These are phyloP conservation scores for Ganoderma meredithae DNA, from an alignment of 1,284 basidiomycete species.

Conservation along the genomic window DNA sequence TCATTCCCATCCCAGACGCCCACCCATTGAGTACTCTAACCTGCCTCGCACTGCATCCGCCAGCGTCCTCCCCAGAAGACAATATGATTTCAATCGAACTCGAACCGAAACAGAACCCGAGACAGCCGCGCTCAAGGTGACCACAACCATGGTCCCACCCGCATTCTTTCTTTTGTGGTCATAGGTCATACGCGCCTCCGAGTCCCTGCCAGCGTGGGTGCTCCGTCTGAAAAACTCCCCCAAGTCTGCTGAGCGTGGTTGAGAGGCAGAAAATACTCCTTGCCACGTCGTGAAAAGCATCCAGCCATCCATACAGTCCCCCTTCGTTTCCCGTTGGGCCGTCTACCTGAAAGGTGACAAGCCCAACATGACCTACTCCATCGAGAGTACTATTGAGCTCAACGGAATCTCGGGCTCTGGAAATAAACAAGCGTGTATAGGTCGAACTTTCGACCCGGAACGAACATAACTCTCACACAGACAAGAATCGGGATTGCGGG, in stretches of 20 bases:
- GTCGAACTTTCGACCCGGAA: too few species aligned
- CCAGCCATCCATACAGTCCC: too few species aligned
- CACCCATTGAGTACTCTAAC: background rate
- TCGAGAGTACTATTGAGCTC: slow-evolving; percentile 51
- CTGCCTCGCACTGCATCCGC: background rate
- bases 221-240: background rate
- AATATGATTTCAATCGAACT: background rate
- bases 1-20: background rate
- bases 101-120: slow-evolving; percentile 55
- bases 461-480: too few species aligned
- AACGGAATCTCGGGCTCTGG: too few species aligned
- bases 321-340: too few species aligned
- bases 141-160: too few species aligned
- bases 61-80: background rate
- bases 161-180: too few species aligned
- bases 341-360: too few species aligned
- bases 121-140: slow-evolving; percentile 41
- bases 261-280: slow-evolving; percentile 46
- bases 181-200: too few species aligned
- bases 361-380: slow-evolving; percentile 58
- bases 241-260: slow-evolving; percentile 54
- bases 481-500: too few species aligned
- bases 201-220: slow-evolving; percentile 23
- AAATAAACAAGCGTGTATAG: too few species aligned
- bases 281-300: too few species aligned